Evolutionary conservation across 1,139 yeast species (phyloP).

Genomic region (Blastobotrys niveus): DNA sequence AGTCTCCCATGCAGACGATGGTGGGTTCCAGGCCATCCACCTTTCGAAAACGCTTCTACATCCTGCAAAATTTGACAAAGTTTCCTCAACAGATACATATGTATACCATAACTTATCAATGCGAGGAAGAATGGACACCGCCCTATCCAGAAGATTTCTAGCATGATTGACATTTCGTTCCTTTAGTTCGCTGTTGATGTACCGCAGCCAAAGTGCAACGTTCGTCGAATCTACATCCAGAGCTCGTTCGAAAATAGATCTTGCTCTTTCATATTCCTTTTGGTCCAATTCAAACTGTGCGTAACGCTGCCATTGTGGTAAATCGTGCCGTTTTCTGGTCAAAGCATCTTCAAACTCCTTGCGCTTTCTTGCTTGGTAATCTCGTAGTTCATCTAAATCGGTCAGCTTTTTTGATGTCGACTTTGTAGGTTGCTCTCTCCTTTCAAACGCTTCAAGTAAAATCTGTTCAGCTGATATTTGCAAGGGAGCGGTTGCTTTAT

Average conservation of each 20-base stretch:
- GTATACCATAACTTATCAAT: constrained; percentile 84
- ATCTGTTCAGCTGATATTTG: constrained; percentile 56
- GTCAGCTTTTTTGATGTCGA: constrained; percentile 44
- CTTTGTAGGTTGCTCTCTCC: constrained; percentile 40
- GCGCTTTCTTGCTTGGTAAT: constrained; percentile 69
- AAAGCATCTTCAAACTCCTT: constrained; percentile 81
- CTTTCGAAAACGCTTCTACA: constrained; percentile 65
- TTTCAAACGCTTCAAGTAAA: constrained; percentile 50
- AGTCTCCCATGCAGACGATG: constrained; percentile 64
- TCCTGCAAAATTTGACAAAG: constrained; percentile 56
- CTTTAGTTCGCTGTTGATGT: constrained; percentile 71
- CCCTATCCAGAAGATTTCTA: constrained; percentile 74
- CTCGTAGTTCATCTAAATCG: constrained; percentile 74
- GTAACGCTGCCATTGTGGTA: constrained; percentile 87
- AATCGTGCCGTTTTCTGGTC: constrained; percentile 71
- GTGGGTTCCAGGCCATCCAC: constrained; percentile 68
- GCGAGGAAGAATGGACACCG: constrained; percentile 65
- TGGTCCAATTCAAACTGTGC: constrained; percentile 85
- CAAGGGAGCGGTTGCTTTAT: constrained; percentile 43
- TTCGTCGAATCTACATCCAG: constrained; percentile 66
- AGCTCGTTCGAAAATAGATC: constrained; percentile 87
- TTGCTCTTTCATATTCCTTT: constrained; percentile 66
- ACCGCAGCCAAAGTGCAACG: constrained; percentile 81
- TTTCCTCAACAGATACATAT: constrained; percentile 71
- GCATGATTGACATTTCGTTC: constrained; percentile 80